Conservation (phyloP, 2,329 filamentous ascomycete genomes). For the Aspergillus bombycis region DNA sequence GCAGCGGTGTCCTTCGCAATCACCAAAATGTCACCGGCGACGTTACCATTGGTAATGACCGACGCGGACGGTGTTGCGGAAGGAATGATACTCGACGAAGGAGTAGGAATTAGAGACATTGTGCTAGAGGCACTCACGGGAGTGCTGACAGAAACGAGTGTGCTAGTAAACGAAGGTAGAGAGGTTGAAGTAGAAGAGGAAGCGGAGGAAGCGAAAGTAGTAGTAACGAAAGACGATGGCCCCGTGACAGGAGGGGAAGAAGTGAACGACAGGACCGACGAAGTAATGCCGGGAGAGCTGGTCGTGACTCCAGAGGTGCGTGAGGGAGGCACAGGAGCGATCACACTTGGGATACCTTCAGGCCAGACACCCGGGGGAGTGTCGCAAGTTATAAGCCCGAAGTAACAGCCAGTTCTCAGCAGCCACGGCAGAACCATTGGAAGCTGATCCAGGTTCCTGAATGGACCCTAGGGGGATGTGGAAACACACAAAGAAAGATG, state of each 20-base stretch:
- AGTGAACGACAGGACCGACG: slow-evolving; percentile 10
- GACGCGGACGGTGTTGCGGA: slow-evolving; percentile 23
- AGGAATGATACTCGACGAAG: slow-evolving; percentile 14
- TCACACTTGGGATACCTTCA: slow-evolving; percentile 26
- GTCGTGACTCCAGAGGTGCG: slow-evolving; percentile 15
- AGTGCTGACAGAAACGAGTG: slow-evolving; percentile 9
- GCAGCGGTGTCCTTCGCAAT: slow-evolving; percentile 57
- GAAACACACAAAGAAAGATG: slow-evolving; percentile 17
- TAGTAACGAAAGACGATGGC: slow-evolving; percentile 15
- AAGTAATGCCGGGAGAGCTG: slow-evolving; percentile 14
- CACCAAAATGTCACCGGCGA: slow-evolving; percentile 55
- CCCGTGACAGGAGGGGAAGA: slow-evolving; percentile 1
- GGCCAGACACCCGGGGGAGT: slow-evolving; percentile 34
- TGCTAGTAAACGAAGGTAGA: slow-evolving; percentile 11
- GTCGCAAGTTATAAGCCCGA: slow-evolving; percentile 37
- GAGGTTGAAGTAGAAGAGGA: slow-evolving; percentile 12
- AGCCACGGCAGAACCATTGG: slow-evolving; percentile 30
- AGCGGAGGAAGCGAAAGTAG: slow-evolving; percentile 4
- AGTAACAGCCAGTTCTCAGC: slow-evolving; percentile 30
- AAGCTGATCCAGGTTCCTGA: slow-evolving; percentile 18
- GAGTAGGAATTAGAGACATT: slow-evolving; percentile 28
- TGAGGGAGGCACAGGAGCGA: slow-evolving; percentile 22
- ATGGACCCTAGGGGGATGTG: slow-evolving; percentile 14
- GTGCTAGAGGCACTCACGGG: slow-evolving; percentile 15
- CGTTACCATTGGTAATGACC: slow-evolving; percentile 24